Conservation (phyloP, 2,329 filamentous ascomycete genomes). For the Bimuria novae-zelandiae region DNA sequence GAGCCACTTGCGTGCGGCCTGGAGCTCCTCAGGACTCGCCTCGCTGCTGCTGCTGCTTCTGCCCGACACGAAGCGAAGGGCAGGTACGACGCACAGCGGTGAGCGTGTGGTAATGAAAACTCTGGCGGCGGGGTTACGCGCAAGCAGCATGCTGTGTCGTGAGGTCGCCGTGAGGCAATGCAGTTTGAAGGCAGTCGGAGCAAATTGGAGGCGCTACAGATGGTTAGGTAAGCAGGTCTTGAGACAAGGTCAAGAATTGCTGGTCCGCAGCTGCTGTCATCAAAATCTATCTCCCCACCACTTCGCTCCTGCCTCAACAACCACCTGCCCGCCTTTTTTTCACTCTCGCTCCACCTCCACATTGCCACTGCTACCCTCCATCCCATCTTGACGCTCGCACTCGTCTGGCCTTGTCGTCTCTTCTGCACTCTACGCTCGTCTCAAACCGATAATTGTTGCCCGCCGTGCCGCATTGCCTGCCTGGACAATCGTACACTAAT, state of each 20-base stretch:
- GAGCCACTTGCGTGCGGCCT: constrained; percentile 62
- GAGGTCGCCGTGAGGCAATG: constrained; percentile 19
- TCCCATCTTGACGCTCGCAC: background rate
- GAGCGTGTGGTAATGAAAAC: constrained; percentile 10
- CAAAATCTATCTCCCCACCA: background rate
- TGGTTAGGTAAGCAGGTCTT: background rate
- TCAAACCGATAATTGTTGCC: background rate
- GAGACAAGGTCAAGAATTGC: background rate
- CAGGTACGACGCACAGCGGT: constrained; percentile 7
- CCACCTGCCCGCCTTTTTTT: background rate
- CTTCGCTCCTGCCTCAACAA: background rate
- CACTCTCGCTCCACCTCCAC: background rate
- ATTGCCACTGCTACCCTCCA: background rate
- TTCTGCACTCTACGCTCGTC: constrained; percentile 2
- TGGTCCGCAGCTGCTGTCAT: constrained; percentile 7
- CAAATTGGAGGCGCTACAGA: background rate
- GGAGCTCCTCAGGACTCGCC: constrained; percentile 36
- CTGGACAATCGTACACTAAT: constrained; percentile 4
- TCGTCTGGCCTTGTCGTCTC: background rate
- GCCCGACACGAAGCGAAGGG: constrained; percentile 7
- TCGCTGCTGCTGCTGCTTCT: constrained; percentile 9
- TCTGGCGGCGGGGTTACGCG: constrained; percentile 11
- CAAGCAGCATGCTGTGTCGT: constrained; percentile 6
- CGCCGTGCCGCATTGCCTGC: constrained; percentile 6
- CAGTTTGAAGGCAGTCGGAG: background rate